Evolutionary conservation across 2,329 filamentous ascomycete species (phyloP).

Genomic region (Tolypocladium capitatum): DNA sequence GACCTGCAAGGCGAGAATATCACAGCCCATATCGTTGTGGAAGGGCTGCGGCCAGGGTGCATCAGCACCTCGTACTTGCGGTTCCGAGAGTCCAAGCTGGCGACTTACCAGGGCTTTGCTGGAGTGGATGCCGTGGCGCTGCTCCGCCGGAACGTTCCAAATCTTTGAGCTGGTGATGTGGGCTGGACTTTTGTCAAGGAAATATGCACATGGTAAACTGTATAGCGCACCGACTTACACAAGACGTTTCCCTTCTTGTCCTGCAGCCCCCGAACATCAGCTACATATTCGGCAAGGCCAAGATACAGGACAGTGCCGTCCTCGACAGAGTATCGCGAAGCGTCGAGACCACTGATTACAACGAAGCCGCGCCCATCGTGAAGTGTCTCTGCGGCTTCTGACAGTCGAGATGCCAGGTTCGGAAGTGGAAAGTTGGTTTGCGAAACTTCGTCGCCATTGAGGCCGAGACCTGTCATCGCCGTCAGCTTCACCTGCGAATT

Average conservation of each 20-base stretch:
- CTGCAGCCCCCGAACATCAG: conserved; percentile 36
- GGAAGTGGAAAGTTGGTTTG: conserved; percentile 27
- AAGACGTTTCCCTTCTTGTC: conserved; percentile 33
- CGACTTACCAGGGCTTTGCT: conserved; percentile 27
- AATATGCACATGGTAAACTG: neutral
- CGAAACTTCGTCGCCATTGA: conserved; percentile 24
- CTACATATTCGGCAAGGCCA: conserved; percentile 43
- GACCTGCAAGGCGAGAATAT: conserved; percentile 34
- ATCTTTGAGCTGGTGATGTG: conserved; percentile 33
- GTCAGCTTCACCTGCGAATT: neutral
- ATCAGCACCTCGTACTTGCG: neutral
- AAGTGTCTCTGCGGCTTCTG: conserved; percentile 19
- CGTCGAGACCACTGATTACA: conserved; percentile 39
- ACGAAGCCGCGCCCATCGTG: conserved; percentile 35
- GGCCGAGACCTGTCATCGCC: conserved; percentile 11
- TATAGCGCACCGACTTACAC: conserved; percentile 21
- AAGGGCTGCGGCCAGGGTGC: conserved; percentile 23
- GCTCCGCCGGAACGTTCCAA: conserved; percentile 29
- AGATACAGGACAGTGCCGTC: conserved; percentile 43
- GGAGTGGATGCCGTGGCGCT: conserved; percentile 37
- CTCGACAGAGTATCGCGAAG: conserved; percentile 31
- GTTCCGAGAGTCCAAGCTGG: neutral
- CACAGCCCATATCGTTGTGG: conserved; percentile 39
- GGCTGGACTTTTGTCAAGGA: conserved; percentile 16
- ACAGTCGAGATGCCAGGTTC: conserved; percentile 19